Evolutionary conservation across 2,329 filamentous ascomycete genomes (phyloP).

Genomic region (Gyromitra esculenta): DNA sequence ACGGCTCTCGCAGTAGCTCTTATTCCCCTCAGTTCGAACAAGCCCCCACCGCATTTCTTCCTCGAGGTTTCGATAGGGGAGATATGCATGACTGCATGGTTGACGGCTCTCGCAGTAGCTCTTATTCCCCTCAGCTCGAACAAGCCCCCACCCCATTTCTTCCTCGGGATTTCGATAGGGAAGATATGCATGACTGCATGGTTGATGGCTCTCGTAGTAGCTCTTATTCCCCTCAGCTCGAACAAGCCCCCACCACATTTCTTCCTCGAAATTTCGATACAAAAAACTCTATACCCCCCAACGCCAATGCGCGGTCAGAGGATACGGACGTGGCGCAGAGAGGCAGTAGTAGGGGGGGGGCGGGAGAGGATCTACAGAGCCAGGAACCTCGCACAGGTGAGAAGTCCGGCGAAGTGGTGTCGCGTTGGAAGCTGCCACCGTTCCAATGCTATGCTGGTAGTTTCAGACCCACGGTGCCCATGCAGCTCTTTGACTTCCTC

Average conservation of each 20-base stretch:
- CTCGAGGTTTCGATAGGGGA: slow-evolving; percentile 1
- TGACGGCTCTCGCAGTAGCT: slow-evolving; percentile 6
- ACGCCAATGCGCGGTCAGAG: slow-evolving; percentile 4
- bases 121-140: slow-evolving; percentile 11
- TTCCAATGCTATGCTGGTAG: slow-evolving; percentile 32
- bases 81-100: slow-evolving; percentile 26
- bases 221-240: slow-evolving; percentile 11
- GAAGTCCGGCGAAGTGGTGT: background rate
- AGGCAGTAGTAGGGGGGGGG: background rate
- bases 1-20: slow-evolving; percentile 5
- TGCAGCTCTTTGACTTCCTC: slow-evolving; percentile 38
- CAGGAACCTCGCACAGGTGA: background rate
- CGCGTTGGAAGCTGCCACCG: slow-evolving; percentile 38
- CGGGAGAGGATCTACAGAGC: background rate
- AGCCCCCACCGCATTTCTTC: background rate
- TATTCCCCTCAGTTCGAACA: slow-evolving; percentile 13
- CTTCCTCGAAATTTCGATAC: slow-evolving; percentile 7
- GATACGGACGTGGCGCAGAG: background rate
- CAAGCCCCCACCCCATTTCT: slow-evolving; percentile 1
- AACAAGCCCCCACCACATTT: background rate
- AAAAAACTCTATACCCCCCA: background rate
- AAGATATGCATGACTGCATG: slow-evolving; percentile 23
- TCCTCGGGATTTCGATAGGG: slow-evolving; percentile 26
- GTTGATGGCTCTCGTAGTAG: slow-evolving; percentile 10
- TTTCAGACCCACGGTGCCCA: slow-evolving; percentile 39